Conservation (phyloP, 805 yeast genomes). For the Barnettozyma populi region DNA sequence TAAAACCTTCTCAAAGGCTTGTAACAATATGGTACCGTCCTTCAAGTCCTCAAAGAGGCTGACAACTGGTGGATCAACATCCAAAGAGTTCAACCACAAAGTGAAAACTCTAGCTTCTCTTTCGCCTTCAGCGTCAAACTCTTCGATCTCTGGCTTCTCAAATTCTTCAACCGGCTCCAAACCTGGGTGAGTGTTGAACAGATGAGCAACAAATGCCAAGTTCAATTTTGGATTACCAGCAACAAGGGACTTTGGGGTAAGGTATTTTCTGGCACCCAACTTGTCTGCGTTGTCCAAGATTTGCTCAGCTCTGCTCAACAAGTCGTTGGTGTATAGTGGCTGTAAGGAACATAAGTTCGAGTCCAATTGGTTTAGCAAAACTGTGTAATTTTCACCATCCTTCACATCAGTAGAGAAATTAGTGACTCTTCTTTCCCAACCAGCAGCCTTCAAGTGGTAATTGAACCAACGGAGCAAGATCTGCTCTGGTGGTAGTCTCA, state of each 20-base stretch:
- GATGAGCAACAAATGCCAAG: slow-evolving; percentile 94
- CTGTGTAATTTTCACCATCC: slow-evolving; percentile 94
- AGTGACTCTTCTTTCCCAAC: slow-evolving; percentile 76
- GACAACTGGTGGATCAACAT: slow-evolving; percentile 92
- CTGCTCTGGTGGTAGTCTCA: slow-evolving; percentile 96
- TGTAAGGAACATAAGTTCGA: slow-evolving; percentile 76
- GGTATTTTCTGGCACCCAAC: slow-evolving; percentile 86
- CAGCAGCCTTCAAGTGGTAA: slow-evolving; percentile 90
- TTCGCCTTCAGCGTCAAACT: slow-evolving; percentile 98
- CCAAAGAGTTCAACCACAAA: slow-evolving; percentile 92
- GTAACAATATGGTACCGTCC: slow-evolving; percentile 83
- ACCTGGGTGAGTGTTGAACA: slow-evolving; percentile 96
- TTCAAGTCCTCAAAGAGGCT: slow-evolving; percentile 89
- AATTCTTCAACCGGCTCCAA: slow-evolving; percentile 89
- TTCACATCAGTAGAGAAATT: slow-evolving; percentile 85
- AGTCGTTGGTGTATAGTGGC: slow-evolving; percentile 75
- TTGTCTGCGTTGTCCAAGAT: slow-evolving; percentile 83
- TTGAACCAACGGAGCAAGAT: slow-evolving; percentile 96
- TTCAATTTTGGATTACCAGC: slow-evolving; percentile 96
- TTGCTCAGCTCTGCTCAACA: slow-evolving; percentile 80
- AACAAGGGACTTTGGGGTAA: slow-evolving; percentile 88
- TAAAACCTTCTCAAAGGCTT: slow-evolving; percentile 92
- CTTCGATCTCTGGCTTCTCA: slow-evolving; percentile 92
- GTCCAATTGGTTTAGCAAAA: slow-evolving; percentile 80
- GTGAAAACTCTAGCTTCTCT: slow-evolving; percentile 99